Evolutionary conservation across 2,329 filamentous ascomycete genomes (phyloP).

Genomic region (Botrytis fabae): DNA sequence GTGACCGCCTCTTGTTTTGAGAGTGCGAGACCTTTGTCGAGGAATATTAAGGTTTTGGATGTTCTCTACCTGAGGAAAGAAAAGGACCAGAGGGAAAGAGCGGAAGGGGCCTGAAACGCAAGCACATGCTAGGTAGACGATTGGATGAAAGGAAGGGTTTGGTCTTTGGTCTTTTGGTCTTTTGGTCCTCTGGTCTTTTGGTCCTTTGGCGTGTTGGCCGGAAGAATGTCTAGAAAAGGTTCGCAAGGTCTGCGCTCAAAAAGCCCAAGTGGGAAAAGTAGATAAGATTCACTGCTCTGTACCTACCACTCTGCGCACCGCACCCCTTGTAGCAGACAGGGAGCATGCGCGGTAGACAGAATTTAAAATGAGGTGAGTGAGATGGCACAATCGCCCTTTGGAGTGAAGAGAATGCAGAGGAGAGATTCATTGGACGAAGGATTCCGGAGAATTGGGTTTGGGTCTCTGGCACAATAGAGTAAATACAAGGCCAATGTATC

Average conservation of each 20-base stretch:
- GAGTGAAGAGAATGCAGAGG: not conserved
- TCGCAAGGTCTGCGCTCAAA: slow-evolving; percentile 5
- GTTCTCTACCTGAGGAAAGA: not conserved
- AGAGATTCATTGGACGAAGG: not conserved
- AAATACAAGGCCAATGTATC: too few relatives aligned
- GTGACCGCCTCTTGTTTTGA: slow-evolving; percentile 5
- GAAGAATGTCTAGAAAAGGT: slow-evolving; percentile 4
- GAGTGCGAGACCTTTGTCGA: not conserved
- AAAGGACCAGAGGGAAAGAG: not conserved
- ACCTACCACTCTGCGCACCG: not conserved
- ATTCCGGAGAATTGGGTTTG: not conserved
- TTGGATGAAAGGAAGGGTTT: not conserved
- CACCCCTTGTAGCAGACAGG: not conserved
- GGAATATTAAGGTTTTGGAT: not conserved
- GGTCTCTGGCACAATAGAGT: not conserved
- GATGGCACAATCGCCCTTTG: not conserved
- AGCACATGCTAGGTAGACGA: not conserved
- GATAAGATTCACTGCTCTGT: slow-evolving; percentile 12
- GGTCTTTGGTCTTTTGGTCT: not conserved
- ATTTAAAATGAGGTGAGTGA: slow-evolving; percentile 8
- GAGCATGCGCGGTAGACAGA: not conserved
- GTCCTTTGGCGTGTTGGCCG: not conserved
- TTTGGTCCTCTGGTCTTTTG: not conserved
- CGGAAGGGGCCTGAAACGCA: not conserved
- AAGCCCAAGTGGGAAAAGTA: not conserved